Evolutionary conservation across 768 basidiomycete genomes (phyloP), one percentile per base, ranked within the genome.

Genomic region (Dentipellis sp.): DNA sequence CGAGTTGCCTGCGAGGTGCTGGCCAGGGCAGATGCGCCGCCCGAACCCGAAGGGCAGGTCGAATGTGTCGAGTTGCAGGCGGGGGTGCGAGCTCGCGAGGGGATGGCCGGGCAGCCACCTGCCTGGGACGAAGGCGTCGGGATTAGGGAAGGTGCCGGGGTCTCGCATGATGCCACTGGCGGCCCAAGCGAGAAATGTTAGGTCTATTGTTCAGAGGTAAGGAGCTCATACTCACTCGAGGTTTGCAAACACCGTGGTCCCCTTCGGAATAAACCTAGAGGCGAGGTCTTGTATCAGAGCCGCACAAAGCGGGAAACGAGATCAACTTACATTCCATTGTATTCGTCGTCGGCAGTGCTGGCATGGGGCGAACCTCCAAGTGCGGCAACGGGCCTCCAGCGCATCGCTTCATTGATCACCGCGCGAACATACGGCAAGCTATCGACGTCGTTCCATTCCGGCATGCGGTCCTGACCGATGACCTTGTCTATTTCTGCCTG

Each of bases 161-260:
- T 66, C 59, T n/a, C 58, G 63, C 52, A 62, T 56, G 22, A 69
- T 62, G 9, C 54, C 58, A 54, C 66, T 69, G 52, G n/a, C 21
- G 29, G 29, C 6, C 16, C 50, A 60, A 65, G 10, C 14, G 16
- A 17, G 16, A 12, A 21, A 17, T n/a, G 16, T 37, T 3, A 46
- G 22, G 21, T 10, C 14, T 10, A 3, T 29, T 17, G 19, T 50
- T 10, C 48, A 2, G 23, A 29, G 23, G 6, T 11, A 4, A 50
- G 7, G 6, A 34, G 12, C 17, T 10, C 12, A 51, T 38, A 55
- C 62, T 54, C 48, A 62, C 65, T 62, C 62, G 37, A 66, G 36
- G 51, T 66, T 64, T 4, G 58, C 59, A 23, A 66, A 58, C 2
- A 63, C 59, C 1, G 54, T 60, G 8, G 60, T 58, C 9, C 59